These are phyloP conservation scores for Camillea tinctor DNA, from an alignment of 2,329 filamentous ascomycete genomes.

Conservation along the genomic window DNA sequence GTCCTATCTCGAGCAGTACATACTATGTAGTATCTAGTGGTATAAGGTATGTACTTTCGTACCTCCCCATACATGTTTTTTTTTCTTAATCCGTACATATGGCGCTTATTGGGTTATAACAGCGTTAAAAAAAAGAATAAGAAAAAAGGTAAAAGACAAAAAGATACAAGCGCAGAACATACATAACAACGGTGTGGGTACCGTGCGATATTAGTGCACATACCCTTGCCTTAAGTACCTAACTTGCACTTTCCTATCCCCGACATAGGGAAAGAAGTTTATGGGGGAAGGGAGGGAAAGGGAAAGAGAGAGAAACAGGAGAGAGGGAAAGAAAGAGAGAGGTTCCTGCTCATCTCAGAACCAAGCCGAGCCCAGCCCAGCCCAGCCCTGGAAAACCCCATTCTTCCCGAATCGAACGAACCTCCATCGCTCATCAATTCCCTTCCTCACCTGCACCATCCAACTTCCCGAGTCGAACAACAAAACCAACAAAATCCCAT, in stretches of 20 bases:
- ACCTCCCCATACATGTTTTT: too few relatives aligned
- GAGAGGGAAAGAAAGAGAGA: too few relatives aligned
- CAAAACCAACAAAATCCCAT: conserved; percentile 3
- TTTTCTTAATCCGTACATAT: too few relatives aligned
- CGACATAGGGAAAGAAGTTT: background rate
- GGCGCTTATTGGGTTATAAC: background rate
- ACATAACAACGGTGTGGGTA: background rate
- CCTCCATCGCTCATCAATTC: conserved; percentile 7
- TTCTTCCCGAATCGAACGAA: conserved; percentile 7
- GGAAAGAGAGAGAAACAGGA: too few relatives aligned
- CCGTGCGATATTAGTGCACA: background rate
- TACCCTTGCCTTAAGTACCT: background rate
- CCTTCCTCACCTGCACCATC: conserved; percentile 15
- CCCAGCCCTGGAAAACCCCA: conserved; percentile 4
- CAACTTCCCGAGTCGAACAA: conserved; percentile 14
- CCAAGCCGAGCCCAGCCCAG: background rate
- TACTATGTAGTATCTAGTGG: too few relatives aligned
- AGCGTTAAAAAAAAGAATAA: background rate
- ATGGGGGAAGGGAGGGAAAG: background rate
- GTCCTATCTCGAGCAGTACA: too few relatives aligned
- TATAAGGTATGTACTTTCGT: too few relatives aligned
- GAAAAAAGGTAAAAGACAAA: background rate
- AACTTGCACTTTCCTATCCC: background rate
- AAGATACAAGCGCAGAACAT: background rate
- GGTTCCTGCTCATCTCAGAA: background rate